Conservation (phyloP, 371 early-diverging fungal genomes). For the Mortierella polycephala region DNA sequence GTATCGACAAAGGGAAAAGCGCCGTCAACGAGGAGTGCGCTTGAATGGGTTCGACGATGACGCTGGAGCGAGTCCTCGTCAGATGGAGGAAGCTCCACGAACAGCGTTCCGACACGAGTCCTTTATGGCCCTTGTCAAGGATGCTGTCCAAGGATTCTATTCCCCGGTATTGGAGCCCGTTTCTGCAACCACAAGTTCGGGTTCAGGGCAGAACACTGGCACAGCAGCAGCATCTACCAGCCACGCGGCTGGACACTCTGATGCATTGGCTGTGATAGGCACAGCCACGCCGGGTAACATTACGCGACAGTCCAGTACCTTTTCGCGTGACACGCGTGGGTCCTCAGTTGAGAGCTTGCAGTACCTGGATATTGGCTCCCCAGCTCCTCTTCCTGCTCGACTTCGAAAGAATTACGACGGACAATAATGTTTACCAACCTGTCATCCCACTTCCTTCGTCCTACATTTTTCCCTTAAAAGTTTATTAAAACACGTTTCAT, state of each 20-base stretch:
- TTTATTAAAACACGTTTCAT: too few relatives aligned
- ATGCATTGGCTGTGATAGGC: constrained; percentile 1
- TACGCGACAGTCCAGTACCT: constrained; percentile 1
- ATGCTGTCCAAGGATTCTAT: constrained; percentile 46
- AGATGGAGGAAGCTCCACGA: constrained; percentile 18
- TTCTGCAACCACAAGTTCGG: not conserved
- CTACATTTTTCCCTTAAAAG: too few relatives aligned
- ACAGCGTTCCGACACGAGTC: constrained; percentile 43
- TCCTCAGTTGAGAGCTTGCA: not conserved
- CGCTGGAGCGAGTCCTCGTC: not conserved
- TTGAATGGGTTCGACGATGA: not conserved
- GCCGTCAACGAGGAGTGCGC: constrained; percentile 1
- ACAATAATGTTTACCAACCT: too few relatives aligned
- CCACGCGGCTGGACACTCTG: too few relatives aligned
- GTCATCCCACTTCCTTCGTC: too few relatives aligned
- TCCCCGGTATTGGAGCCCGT: constrained; percentile 7
- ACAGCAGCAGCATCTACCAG: constrained; percentile 5
- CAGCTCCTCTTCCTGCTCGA: too few relatives aligned
- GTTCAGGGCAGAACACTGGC: constrained; percentile 7
- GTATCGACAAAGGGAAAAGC: constrained; percentile 14
- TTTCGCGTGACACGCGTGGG: not conserved
- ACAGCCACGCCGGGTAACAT: not conserved
- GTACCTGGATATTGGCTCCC: constrained; percentile 18
- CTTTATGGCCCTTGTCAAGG: constrained; percentile 48
- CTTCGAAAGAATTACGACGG: too few relatives aligned